These are phyloP conservation scores for Clavispora santaluciae DNA, from an alignment of 805 yeast genomes.

Conservation along the genomic window DNA sequence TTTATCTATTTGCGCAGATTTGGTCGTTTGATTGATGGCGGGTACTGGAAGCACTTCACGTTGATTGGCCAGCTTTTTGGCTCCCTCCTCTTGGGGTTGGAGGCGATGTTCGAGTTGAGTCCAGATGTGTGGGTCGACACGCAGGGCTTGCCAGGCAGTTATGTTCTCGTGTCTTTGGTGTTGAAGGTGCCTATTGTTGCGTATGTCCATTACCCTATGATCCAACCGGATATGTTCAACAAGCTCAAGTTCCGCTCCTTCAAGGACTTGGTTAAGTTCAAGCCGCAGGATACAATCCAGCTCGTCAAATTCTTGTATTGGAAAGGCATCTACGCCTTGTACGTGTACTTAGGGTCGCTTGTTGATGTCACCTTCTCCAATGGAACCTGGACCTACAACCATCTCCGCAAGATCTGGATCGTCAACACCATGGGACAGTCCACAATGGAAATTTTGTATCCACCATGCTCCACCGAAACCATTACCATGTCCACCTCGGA, in stretches of 20 bases:
- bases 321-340: slow-evolving; percentile 58
- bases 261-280: slow-evolving; percentile 15
- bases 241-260: slow-evolving; percentile 40
- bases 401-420: slow-evolving; percentile 63
- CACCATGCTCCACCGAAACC: slow-evolving; percentile 81
- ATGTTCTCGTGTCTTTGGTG: slow-evolving; percentile 55
- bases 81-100: slow-evolving; percentile 59
- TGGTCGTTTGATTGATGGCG: slow-evolving; percentile 61
- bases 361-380: slow-evolving; percentile 68
- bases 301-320: slow-evolving; percentile 57
- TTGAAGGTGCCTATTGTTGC: slow-evolving; percentile 73
- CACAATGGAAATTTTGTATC: slow-evolving; percentile 56
- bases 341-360: slow-evolving; percentile 61
- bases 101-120: slow-evolving; percentile 60
- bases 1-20: slow-evolving; percentile 53
- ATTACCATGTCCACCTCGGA: slow-evolving; percentile 2
- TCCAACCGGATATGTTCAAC: slow-evolving; percentile 80
- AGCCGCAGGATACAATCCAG: slow-evolving; percentile 9
- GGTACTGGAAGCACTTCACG: slow-evolving; percentile 74
- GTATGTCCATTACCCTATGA: slow-evolving; percentile 92
- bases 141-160: slow-evolving; percentile 87
- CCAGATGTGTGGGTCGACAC: slow-evolving; percentile 96
- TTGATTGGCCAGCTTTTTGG: slow-evolving; percentile 86
- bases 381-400: slow-evolving; percentile 89
- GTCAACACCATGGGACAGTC: slow-evolving; percentile 23